Evolutionary conservation across 768 basidiomycete species (phyloP).

Genomic region (Boletus tylopilopsis): DNA sequence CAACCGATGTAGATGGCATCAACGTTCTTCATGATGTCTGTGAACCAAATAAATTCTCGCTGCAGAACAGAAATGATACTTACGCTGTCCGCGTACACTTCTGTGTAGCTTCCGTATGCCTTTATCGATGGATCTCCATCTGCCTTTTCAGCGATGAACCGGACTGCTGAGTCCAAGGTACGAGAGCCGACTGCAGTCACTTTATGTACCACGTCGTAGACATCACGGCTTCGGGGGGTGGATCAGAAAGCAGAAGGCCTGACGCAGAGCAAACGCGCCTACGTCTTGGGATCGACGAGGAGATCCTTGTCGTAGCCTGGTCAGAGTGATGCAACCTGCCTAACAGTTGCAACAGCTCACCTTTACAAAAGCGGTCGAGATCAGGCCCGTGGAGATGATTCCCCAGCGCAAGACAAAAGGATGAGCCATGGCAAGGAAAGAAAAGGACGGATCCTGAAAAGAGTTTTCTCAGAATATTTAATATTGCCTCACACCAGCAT

Average conservation of each 20-base stretch:
- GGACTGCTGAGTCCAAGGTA: conserved; percentile 58
- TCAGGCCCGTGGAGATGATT: conserved; percentile 79
- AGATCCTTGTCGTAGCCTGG: conserved; percentile 52
- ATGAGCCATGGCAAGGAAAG: conserved; percentile 20
- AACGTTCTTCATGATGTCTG: conserved; percentile 48
- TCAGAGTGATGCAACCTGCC: not conserved
- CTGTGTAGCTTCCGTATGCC: conserved; percentile 70
- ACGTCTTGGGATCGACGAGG: conserved; percentile 72
- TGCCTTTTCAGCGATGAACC: conserved; percentile 58
- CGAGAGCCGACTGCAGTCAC: conserved; percentile 78
- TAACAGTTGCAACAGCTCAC: conserved; percentile 34
- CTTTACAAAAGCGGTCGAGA: conserved; percentile 65
- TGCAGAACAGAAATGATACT: conserved; percentile 14
- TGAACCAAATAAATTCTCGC: not conserved
- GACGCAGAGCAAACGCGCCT: conserved; percentile 22
- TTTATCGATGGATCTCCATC: conserved; percentile 52
- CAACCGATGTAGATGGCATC: conserved; percentile 74
- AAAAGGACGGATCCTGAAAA: not conserved
- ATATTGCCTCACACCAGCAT: not conserved
- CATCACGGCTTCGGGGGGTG: conserved; percentile 48
- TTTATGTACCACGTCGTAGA: conserved; percentile 64
- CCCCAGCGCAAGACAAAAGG: conserved; percentile 69
- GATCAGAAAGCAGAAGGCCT: not conserved
- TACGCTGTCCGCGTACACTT: conserved; percentile 69
- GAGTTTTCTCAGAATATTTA: conserved; percentile 1